Percentiles rank a stretch among this genome's conserved stretches.
Evolutionary conservation across 1,139 yeast species (phyloP).

Genomic region (Hyphopichia fennica): DNA sequence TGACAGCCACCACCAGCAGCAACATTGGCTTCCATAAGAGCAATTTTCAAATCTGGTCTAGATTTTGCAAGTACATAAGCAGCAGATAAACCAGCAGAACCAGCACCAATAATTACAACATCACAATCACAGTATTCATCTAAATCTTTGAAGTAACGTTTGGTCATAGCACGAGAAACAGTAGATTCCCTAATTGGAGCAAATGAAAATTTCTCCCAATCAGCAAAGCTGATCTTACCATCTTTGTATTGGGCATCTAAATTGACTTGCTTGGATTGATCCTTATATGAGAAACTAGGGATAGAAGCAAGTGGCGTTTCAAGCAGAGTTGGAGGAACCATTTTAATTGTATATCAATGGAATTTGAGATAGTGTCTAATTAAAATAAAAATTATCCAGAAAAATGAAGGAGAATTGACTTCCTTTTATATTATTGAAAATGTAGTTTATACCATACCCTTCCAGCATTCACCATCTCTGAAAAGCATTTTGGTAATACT

Average conservation of each 20-base stretch:
- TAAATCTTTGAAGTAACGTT: slow-evolving; percentile 69
- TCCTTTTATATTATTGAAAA: too few species aligned
- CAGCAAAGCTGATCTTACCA: slow-evolving; percentile 34
- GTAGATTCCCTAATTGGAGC: slow-evolving; percentile 77
- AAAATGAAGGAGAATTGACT: too few species aligned
- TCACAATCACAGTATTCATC: slow-evolving; percentile 77
- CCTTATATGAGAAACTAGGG: not conserved
- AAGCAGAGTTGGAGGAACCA: slow-evolving; percentile 40
- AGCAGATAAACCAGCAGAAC: slow-evolving; percentile 75
- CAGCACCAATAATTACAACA: slow-evolving; percentile 76
- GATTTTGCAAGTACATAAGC: slow-evolving; percentile 72
- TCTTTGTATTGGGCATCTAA: slow-evolving; percentile 14
- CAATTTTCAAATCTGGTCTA: slow-evolving; percentile 75
- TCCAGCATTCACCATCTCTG: too few species aligned
- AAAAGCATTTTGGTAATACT: too few species aligned
- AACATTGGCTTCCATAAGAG: slow-evolving; percentile 72
- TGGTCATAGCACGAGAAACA: slow-evolving; percentile 83
- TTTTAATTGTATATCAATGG: slow-evolving; percentile 12
- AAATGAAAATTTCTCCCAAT: slow-evolving; percentile 70
- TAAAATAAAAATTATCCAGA: too few species aligned
- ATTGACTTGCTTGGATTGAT: slow-evolving; percentile 3
- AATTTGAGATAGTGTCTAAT: too few species aligned
- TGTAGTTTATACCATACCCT: too few species aligned
- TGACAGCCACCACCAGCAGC: slow-evolving; percentile 83
- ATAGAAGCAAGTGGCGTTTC: slow-evolving; percentile 21